Evolutionary conservation across 73 alveolate genomes (phyloP), one percentile per base, ranked within the genome.

Genomic region (Breviolum minutum): DNA sequence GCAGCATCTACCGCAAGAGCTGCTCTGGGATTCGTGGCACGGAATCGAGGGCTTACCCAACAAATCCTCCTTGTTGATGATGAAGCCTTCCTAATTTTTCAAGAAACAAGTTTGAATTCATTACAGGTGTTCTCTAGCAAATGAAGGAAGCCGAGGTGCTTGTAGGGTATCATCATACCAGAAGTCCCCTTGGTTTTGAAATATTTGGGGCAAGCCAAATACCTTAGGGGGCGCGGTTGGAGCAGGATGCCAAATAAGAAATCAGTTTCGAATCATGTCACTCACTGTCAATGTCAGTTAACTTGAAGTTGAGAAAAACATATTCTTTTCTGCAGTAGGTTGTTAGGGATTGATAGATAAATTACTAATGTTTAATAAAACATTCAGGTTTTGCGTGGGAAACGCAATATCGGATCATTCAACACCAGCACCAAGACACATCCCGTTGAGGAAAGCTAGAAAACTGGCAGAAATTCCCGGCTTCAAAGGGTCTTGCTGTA

Each of bases 11-110:
- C 63, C 5, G 63, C 85, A 29, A 8, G 63, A 7, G 85, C 85
- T 19, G 85, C 85, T 19, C 85, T 24, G 20, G 85, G 85, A 12
- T 76, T 60, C 26, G 12, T 62, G 10, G 60, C 62, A 19, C 85
- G 85, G 29, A 76, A 76, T n/a, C 62, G 63, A 26, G 85, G 85
- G 85, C 85, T 76, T 7, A 76, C 61, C 85, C 85, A 76, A 62
- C 85, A 76, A 76, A 76, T 76, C 63, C 85, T 24, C 26, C 29
- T 76, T 8, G 85, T 5, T 7, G 13, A 5, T 8, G 85, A 14
- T 16, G 85, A n/a, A n/a, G 85, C 85, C 29, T 76, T 76, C 85
- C 85, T 76, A 12, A 12, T 9, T 5, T 76, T 24, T 7, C 19
- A 7, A 76, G 20, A 60, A 14, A 24, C 11, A 10, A 76, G 85